Evolutionary conservation across 1,284 basidiomycete species (phyloP), one percentile per base, ranked within the genome.

Genomic region (Heterobasidion irregulare): DNA sequence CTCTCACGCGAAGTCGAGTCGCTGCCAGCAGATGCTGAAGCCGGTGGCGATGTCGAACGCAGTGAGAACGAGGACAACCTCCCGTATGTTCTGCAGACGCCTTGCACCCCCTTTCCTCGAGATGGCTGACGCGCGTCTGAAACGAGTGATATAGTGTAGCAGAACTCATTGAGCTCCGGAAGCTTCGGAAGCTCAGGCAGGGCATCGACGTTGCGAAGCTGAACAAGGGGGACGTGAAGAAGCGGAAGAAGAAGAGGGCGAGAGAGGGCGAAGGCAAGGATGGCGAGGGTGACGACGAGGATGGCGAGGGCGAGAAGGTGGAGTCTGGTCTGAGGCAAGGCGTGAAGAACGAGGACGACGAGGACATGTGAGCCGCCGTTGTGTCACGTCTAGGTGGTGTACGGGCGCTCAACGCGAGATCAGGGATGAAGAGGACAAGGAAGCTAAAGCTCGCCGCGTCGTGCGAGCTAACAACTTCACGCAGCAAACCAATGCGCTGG

Each of bases 391-490:
- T 35, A 49, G 18, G 32, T 45, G 36, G 6, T 26, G 26, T 5
- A 5, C 26, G 26, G 26, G 62, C 35, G 56, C 57, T 48, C 2
- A 48, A 26, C 2, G 13, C 49, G 8, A 16, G 33, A 7, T 38
- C 10, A 85, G 80, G 0, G 80, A 84, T 41, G 77, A 80, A 52
- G 86, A 74, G 53, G 83, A 84, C 53, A 77, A 82, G 49, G 82
- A 84, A 53, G 81, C 84, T 4, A 84, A 83, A 59, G 83, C 88
- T 33, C 76, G 91, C 54, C 77, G 86, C 56, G 84, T 85, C 6
- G 83, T 98, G 4, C 79, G 92, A 50, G 78, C 82, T 26, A 95
- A 92, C 72, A 97, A 98, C 72, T 98, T 99, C 68, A 98, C 96
- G 0, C 89, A 93, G 59, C 95, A 98, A 71, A 99, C 95, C 1